Conservation (phyloP, 139 green algal species). For the Chlorella sp. region DNA sequence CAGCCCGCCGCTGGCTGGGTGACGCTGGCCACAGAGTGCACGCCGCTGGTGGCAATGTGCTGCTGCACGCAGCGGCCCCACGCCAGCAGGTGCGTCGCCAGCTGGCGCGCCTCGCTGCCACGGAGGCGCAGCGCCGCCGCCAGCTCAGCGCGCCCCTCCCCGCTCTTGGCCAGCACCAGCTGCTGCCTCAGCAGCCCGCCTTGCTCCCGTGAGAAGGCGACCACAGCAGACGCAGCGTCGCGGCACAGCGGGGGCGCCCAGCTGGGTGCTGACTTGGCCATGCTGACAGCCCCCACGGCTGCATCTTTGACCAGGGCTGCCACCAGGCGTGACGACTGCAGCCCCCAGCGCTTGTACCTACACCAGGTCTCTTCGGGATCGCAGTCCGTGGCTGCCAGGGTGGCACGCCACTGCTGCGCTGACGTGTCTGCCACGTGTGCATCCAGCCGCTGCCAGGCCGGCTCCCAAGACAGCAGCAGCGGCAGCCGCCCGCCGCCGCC, state of each 20-base stretch:
- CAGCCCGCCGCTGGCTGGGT: slow-evolving; percentile 19
- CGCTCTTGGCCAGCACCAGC: not conserved
- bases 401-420: not conserved
- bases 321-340: not conserved
- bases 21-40: not conserved
- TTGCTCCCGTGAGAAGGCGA: not conserved
- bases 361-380: not conserved
- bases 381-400: not conserved
- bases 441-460: slow-evolving; percentile 20
- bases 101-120: not conserved
- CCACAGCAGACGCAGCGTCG: not conserved
- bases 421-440: slow-evolving; percentile 13
- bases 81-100: slow-evolving; percentile 7
- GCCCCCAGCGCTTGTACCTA: not conserved
- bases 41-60: not conserved
- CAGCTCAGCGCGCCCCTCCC: not conserved
- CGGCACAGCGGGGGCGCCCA: slow-evolving; percentile 14
- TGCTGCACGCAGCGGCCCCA: slow-evolving; percentile 27
- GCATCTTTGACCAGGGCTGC: slow-evolving; percentile 1
- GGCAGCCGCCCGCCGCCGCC: not conserved
- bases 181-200: not conserved
- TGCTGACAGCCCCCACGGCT: not conserved
- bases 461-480: slow-evolving; percentile 14
- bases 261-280: not conserved
- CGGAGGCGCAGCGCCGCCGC: not conserved